Base-by-base conservation (phyloP, 2,329 filamentous ascomycete species). In the Nemania sp. region DNA sequence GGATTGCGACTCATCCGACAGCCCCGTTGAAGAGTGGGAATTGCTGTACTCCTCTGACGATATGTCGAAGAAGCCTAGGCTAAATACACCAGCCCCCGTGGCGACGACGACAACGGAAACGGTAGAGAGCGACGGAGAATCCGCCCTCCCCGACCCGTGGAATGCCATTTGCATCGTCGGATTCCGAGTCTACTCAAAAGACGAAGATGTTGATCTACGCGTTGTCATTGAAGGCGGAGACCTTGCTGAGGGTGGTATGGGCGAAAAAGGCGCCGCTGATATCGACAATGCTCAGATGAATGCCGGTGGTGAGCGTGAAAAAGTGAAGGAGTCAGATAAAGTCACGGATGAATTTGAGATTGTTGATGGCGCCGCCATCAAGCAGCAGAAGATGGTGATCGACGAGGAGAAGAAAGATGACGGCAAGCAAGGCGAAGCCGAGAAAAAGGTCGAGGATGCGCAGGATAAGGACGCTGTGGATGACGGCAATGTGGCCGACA, bases 1-100 rank as follows among this genome's bases (percentile, higher is more conserved):
- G 0, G 85, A 85, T 5, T 83, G 83, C 38, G 84, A 89, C 62
- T 88, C 87, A 0, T 89, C 87, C 0, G 88, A 89, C 52, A 88
- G 86, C 6, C 88, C 88, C 0, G 82, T 89, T 1, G 83, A 85
- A 41, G 87, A 89, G 68, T 89, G 84, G 82, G 87, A 89, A 71
- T 82, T 85, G 70, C 80, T 88, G 29, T 89, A 88, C 76, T 87
- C 84, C 66, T 84, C 83, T 58, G 87, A 89, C 70, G 87, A 90
- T 72, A 84, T 87, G 77, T 82, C 83, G 0, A 83, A 84, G 63
- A 86, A 86, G 75, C 85, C 84, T 4, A 81, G 83, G 18, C 75
- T 81, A 49, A 75, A 79, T 1, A 78, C 80, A 1, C 54, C 74
- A 0, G 54, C 71, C 6, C 49, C 73, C 2, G 53, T 72, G 3